A percentile compares a stretch with the other conserved stretches of the same genome.
Evolutionary conservation across 2,329 filamentous ascomycete species (phyloP).

Genomic region (Sporothrix globosa): DNA sequence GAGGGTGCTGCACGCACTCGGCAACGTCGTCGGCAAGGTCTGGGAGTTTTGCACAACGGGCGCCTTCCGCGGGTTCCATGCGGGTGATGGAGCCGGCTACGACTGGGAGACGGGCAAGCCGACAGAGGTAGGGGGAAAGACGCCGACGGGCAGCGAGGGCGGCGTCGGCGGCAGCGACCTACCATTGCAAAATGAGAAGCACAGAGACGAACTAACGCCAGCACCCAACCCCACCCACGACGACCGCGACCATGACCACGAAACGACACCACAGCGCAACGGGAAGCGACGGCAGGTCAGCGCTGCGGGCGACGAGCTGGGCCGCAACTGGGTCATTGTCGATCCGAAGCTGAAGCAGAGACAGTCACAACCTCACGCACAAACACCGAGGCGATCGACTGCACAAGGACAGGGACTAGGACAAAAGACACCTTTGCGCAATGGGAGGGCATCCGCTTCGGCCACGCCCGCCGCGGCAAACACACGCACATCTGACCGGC

Average conservation of each 20-base stretch:
- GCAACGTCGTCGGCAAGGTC: constrained; percentile 73
- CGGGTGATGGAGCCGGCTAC: constrained; percentile 78
- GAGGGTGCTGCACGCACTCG: constrained; percentile 62
- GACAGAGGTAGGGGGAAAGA: not conserved
- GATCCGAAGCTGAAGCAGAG: constrained; percentile 42
- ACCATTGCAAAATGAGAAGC: too few relatives aligned
- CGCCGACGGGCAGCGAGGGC: not conserved
- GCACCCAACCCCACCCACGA: not conserved
- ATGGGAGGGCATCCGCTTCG: not conserved
- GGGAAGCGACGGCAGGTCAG: constrained; percentile 60
- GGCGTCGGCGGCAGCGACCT: not conserved
- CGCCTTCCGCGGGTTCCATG: constrained; percentile 82
- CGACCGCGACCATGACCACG: constrained; percentile 35
- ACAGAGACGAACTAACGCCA: too few relatives aligned
- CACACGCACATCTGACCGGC: constrained; percentile 27
- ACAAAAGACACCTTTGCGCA: not conserved
- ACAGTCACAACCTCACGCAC: not conserved
- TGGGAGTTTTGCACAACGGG: constrained; percentile 79
- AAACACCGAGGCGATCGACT: not conserved
- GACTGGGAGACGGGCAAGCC: constrained; percentile 44
- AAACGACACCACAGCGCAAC: constrained; percentile 45
- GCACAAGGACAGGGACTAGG: not conserved
- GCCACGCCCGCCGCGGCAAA: not conserved
- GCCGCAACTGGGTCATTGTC: constrained; percentile 73
- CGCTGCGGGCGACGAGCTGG: constrained; percentile 58